A percentile compares a stretch with the other conserved stretches of the same genome.
These are phyloP conservation scores for Puccinia hordei DNA, from an alignment of 1,284 basidiomycete genomes.

Conservation along the genomic window DNA sequence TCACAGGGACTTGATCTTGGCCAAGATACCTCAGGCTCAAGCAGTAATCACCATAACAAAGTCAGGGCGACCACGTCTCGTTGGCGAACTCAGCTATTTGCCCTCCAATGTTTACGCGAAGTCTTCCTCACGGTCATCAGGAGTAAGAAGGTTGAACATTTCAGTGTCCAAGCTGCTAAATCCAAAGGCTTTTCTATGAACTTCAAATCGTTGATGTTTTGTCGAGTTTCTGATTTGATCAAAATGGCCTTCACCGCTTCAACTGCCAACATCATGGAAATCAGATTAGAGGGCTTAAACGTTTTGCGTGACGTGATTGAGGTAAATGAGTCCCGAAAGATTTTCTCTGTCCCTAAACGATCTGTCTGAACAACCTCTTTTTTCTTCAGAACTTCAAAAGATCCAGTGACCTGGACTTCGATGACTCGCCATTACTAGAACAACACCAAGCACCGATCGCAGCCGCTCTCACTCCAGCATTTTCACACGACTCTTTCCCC, in stretches of 20 bases:
- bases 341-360: neutral
- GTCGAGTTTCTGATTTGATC: constrained; percentile 87
- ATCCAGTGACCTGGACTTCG: constrained; percentile 88
- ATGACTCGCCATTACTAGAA: constrained; percentile 85
- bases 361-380: neutral
- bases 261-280: constrained; percentile 91
- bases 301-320: constrained; percentile 90
- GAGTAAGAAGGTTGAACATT: constrained; percentile 76
- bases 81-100: constrained; percentile 96
- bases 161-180: constrained; percentile 71
- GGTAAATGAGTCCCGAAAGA: constrained; percentile 8
- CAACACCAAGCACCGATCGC: constrained; percentile 98
- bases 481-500: constrained; percentile 88
- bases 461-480: constrained; percentile 95
- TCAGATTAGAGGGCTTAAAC: constrained; percentile 85
- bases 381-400: constrained; percentile 70
- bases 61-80: constrained; percentile 64
- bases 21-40: constrained; percentile 46
- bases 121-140: constrained; percentile 76
- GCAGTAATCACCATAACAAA: neutral
- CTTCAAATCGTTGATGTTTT: constrained; percentile 69
- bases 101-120: constrained; percentile 85
- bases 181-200: constrained; percentile 55
- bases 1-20: constrained; percentile 55
- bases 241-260: constrained; percentile 97